Percentiles rank a stretch among this genome's conserved stretches.
Conservation (phyloP, 768 basidiomycete genomes). For the Boletus sp. region DNA sequence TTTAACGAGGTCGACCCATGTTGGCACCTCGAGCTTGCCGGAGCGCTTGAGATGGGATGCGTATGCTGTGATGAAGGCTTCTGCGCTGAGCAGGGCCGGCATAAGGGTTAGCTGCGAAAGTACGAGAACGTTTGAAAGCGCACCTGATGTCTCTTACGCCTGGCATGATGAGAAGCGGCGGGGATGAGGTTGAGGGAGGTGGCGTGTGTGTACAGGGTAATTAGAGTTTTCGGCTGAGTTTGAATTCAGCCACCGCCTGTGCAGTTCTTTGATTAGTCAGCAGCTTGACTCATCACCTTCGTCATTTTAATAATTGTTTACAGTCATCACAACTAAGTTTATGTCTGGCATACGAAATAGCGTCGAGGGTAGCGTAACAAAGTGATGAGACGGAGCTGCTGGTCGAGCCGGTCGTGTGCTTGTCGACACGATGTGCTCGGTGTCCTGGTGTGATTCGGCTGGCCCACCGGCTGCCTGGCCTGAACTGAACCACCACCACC, state of each 20-base stretch:
- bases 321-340: no score
- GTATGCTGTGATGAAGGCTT: constrained; percentile 91
- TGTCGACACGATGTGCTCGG: no score
- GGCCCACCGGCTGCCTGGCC: not conserved
- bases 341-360: no score
- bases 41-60: constrained; percentile 95
- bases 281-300: not conserved
- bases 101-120: not conserved
- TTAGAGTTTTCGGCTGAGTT: constrained; percentile 35
- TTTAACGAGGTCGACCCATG: constrained; percentile 98
- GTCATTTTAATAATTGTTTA: no score
- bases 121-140: not conserved
- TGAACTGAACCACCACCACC: not conserved
- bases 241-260: constrained; percentile 36
- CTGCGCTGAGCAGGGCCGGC: constrained; percentile 55
- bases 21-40: constrained; percentile 98
- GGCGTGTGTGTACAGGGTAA: constrained; percentile 43
- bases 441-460: no score
- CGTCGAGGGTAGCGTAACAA: no score
- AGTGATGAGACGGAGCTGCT: no score
- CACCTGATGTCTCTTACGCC: constrained; percentile 82
- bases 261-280: constrained; percentile 44
- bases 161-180: constrained; percentile 54
- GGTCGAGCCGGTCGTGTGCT: no score
- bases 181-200: constrained; percentile 20